Evolutionary conservation across 202 grass and related monocot genomes (phyloP).

Genomic region (Elaeis oleifera): DNA sequence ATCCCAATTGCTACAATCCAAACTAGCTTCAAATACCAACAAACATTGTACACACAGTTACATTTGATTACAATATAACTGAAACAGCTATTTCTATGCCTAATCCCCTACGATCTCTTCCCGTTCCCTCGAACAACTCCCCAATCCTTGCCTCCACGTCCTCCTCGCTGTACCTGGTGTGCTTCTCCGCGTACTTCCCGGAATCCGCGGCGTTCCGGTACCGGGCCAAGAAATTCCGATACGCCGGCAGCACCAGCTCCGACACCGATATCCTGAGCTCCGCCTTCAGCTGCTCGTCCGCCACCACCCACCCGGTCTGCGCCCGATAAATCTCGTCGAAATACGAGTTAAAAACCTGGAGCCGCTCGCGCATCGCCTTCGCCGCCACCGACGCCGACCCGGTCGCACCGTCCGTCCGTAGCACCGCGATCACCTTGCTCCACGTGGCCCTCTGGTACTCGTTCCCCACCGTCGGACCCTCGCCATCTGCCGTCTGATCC

Average conservation of each 20-base stretch:
- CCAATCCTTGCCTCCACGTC: constrained; percentile 61
- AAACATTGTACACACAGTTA: too few species aligned
- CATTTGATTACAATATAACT: too few species aligned
- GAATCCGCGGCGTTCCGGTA: constrained; percentile 45
- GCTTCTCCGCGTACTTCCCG: constrained; percentile 31
- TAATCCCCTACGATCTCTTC: too few species aligned
- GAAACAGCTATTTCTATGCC: too few species aligned
- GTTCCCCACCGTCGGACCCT: constrained; percentile 69
- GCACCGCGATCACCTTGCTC: constrained; percentile 66
- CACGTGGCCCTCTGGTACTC: constrained; percentile 76
- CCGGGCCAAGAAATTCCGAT: constrained; percentile 46
- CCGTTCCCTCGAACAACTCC: constrained; percentile 59
- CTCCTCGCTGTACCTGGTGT: constrained; percentile 68
- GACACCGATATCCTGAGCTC: constrained; percentile 44
- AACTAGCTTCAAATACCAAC: too few species aligned
- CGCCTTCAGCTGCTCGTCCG: constrained; percentile 51
- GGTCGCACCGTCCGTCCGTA: constrained; percentile 40
- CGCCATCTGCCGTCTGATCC: constrained; percentile 73
- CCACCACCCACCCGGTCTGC: constrained; percentile 59
- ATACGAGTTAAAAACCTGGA: constrained; percentile 71
- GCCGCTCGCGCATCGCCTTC: constrained; percentile 59
- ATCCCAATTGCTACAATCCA: too few species aligned
- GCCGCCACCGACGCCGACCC: constrained; percentile 32
- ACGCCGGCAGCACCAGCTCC: constrained; percentile 53
- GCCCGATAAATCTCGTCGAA: constrained; percentile 64